Evolutionary conservation across 768 basidiomycete species (phyloP), one percentile per base, ranked within the genome.

Genomic region (Coprinellus micaceus): DNA sequence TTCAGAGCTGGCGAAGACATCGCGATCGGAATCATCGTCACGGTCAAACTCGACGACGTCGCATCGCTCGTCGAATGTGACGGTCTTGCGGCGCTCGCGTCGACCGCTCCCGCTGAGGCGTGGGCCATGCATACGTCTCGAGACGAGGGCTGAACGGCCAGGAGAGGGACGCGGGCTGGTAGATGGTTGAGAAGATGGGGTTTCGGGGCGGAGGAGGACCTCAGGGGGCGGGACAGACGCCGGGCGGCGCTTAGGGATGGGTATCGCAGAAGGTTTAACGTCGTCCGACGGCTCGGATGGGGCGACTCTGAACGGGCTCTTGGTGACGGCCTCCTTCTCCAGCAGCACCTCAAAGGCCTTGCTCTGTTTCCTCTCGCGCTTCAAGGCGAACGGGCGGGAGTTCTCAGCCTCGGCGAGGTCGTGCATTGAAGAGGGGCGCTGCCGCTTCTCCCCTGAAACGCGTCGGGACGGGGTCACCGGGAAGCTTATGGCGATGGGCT

Each of bases 41-140:
- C 78, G 72, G 55, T 89, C 86, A 65, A 90, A 91, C 64, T 92
- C 90, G 28, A 92, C 69, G 11, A 94, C 90, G 58, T 94, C 91
- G 61, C 88, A 89, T 11, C 83, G 79, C 59, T 89, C 86, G 66
- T 86, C 80, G 56, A 89, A 94, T 1, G 83, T 88, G 25, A 94
- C 92, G 0, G 83, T 91, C 68, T 91, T 93, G 58, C 88, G 70
- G 26, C 82, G 77, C 62, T 82, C 80, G 21, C 82, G 77, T 63
- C 64, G 77, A 1, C 73, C 71, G 49, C 75, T 76, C 24, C 75
- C 78, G 53, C 77, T 82, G 3, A 81, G 71, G 28, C 91, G 85
- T 4, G 91, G 91, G 2, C 91, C 91, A 61, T 87, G 86, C 61
- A 91, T 78, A 33, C 88, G 81, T 60, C 82, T 82, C 1, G 85